Evolutionary conservation across 106 monocot species (phyloP).

Genomic region (Dendrobium nobile): DNA sequence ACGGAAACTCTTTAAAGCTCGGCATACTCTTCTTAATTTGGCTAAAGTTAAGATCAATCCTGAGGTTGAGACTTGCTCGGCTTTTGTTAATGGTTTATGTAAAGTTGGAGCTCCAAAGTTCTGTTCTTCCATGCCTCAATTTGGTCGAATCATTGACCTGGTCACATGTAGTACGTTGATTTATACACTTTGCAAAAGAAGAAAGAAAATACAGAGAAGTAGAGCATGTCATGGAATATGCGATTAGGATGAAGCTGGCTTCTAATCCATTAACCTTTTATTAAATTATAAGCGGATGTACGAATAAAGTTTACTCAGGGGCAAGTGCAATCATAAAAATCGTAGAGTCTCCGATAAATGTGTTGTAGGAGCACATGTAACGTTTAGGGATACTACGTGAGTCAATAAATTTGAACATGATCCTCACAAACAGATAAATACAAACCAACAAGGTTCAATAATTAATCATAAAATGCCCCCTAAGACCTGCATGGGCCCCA

Average conservation of each 20-base stretch:
- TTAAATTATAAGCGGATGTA: slow-evolving; percentile 42
- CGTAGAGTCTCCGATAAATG: no score
- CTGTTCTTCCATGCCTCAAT: slow-evolving; percentile 29
- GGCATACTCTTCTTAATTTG: slow-evolving; percentile 35
- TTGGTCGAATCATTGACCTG: slow-evolving; percentile 23
- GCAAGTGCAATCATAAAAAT: no score
- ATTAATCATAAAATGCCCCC: no score
- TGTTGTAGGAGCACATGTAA: no score
- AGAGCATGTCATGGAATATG: slow-evolving; percentile 55
- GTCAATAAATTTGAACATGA: no score
- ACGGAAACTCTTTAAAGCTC: slow-evolving; percentile 34
- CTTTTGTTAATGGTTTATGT: slow-evolving; percentile 50
- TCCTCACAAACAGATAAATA: no score
- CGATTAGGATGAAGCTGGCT: slow-evolving; percentile 42
- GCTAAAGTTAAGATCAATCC: slow-evolving; percentile 36
- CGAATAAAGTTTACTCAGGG: slow-evolving; percentile 12
- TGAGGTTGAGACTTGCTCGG: slow-evolving; percentile 63
- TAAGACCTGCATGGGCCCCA: no score
- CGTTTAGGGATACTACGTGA: no score
- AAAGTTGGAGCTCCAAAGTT: slow-evolving; percentile 44
- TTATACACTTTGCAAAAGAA: slow-evolving; percentile 35
- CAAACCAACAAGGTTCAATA: no score
- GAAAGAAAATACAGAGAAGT: slow-evolving; percentile 34
- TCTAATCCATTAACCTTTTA: slow-evolving; percentile 37
- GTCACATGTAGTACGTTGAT: slow-evolving; percentile 42